Conservation (phyloP, 2,329 filamentous ascomycete genomes). For the Alternaria longipes region DNA sequence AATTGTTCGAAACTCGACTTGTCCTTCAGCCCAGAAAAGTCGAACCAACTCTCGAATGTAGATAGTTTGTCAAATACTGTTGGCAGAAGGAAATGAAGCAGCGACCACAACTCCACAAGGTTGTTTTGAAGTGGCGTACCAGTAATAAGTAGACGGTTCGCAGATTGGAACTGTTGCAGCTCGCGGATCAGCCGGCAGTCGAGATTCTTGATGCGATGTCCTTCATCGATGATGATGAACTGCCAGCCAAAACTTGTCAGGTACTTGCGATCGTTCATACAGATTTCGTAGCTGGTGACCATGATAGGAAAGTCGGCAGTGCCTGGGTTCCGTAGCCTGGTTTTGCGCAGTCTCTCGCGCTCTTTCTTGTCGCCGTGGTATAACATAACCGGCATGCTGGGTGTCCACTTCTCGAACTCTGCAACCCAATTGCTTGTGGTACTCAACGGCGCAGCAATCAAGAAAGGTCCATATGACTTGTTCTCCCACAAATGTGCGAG, state of each 20-base stretch:
- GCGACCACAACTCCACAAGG: constrained; percentile 90
- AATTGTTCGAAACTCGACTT: constrained; percentile 81
- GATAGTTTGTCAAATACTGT: constrained; percentile 93
- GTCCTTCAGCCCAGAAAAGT: constrained; percentile 91
- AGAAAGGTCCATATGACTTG: constrained; percentile 85
- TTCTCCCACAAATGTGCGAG: constrained; percentile 88
- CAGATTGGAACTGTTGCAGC: constrained; percentile 85
- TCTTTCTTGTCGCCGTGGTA: constrained; percentile 88
- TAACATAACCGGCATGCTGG: constrained; percentile 84
- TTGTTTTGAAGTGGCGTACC: constrained; percentile 97
- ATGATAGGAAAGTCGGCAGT: constrained; percentile 84
- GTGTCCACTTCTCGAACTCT: constrained; percentile 91
- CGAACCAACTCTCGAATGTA: constrained; percentile 95
- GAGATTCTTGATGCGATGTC: constrained; percentile 96
- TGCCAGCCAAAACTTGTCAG: constrained; percentile 90
- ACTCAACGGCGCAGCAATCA: constrained; percentile 89
- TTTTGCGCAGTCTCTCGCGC: constrained; percentile 77
- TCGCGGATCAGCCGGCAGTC: constrained; percentile 92
- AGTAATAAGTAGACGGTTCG: constrained; percentile 90
- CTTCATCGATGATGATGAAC: constrained; percentile 98
- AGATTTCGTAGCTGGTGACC: constrained; percentile 95
- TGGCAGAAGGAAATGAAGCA: constrained; percentile 91
- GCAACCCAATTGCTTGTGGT: constrained; percentile 96
- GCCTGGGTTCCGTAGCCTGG: constrained; percentile 74
- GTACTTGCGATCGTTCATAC: constrained; percentile 85